Evolutionary conservation across 2,329 filamentous ascomycete genomes (phyloP).

Genomic region (Raffaelea deltoideospora): DNA sequence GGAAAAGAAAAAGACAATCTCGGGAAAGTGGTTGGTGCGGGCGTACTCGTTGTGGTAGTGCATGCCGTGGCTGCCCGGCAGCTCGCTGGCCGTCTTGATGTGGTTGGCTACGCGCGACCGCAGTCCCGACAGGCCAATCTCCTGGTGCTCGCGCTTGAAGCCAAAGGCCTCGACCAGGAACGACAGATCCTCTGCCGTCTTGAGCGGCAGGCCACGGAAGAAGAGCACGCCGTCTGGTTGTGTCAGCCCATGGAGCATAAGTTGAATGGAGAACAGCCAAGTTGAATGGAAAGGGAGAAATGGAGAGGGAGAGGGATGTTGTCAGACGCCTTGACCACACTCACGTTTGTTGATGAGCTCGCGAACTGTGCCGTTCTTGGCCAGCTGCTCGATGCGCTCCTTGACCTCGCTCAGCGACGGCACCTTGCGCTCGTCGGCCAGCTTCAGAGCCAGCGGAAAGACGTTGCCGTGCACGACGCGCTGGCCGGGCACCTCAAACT

Average conservation of each 20-base stretch:
- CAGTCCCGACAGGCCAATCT: conserved; percentile 6
- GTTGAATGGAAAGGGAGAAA: too few species aligned
- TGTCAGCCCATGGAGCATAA: background rate
- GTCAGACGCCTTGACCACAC: background rate
- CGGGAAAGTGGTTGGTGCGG: conserved; percentile 5
- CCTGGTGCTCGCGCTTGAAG: conserved; percentile 2
- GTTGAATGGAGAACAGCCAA: too few species aligned
- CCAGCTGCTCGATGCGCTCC: background rate
- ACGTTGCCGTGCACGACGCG: background rate
- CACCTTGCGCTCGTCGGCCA: background rate
- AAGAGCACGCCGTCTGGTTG: conserved; percentile 3
- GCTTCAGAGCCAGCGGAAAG: background rate
- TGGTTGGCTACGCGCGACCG: conserved; percentile 1
- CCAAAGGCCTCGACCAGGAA: conserved; percentile 2
- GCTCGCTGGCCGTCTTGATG: conserved; percentile 7
- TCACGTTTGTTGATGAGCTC: background rate
- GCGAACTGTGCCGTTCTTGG: background rate
- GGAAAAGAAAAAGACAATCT: conserved; percentile 6
- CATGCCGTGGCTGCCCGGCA: conserved; percentile 4
- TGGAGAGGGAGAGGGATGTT: background rate
- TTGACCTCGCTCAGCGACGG: background rate
- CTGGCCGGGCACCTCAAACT: background rate
- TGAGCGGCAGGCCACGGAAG: conserved; percentile 4
- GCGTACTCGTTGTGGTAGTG: conserved; percentile 8
- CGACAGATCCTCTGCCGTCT: background rate